phyloP scores from a whole-genome alignment of 163 green algal genomes.

The Smithsoniella earleae region DNA sequence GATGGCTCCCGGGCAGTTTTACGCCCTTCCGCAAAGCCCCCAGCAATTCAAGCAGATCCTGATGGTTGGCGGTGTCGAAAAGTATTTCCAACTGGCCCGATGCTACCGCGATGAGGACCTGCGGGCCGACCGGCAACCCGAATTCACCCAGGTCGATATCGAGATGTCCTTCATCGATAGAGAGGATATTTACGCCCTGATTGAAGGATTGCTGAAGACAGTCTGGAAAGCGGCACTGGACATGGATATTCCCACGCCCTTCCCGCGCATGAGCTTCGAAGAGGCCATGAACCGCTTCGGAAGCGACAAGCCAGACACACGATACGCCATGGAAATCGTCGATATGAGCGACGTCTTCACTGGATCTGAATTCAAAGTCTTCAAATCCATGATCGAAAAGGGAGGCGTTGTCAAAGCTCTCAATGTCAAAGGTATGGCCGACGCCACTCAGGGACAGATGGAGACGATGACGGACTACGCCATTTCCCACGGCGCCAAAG shows the following conservation, averaged over 20 bases:
- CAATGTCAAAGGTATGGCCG: slow-evolving; percentile 39
- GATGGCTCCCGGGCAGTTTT: slow-evolving; percentile 64
- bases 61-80: slow-evolving; percentile 85
- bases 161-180: slow-evolving; percentile 84
- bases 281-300: slow-evolving; percentile 67
- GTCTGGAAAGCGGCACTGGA: slow-evolving; percentile 63
- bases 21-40: slow-evolving; percentile 90
- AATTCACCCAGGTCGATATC: slow-evolving; percentile 98
- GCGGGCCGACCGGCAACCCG: slow-evolving; percentile 84
- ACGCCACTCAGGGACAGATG: not conserved
- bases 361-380: slow-evolving; percentile 66
- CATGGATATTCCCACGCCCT: slow-evolving; percentile 51
- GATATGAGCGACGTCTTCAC: slow-evolving; percentile 52
- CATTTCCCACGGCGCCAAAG: no score
- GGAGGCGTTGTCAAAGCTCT: slow-evolving; percentile 83
- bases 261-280: slow-evolving; percentile 74
- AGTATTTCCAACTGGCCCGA: slow-evolving; percentile 88
- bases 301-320: slow-evolving; percentile 82
- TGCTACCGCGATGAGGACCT: slow-evolving; percentile 96
- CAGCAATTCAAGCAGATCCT: slow-evolving; percentile 99
- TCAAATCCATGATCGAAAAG: slow-evolving; percentile 51
- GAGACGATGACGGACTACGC: no score
- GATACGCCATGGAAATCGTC: slow-evolving; percentile 64
- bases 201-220: slow-evolving; percentile 68
- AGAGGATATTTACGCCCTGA: slow-evolving; percentile 67